phyloP scores from a whole-genome alignment of 192 early-diverging fungal species.

The Hyaloraphidium curvatum region DNA sequence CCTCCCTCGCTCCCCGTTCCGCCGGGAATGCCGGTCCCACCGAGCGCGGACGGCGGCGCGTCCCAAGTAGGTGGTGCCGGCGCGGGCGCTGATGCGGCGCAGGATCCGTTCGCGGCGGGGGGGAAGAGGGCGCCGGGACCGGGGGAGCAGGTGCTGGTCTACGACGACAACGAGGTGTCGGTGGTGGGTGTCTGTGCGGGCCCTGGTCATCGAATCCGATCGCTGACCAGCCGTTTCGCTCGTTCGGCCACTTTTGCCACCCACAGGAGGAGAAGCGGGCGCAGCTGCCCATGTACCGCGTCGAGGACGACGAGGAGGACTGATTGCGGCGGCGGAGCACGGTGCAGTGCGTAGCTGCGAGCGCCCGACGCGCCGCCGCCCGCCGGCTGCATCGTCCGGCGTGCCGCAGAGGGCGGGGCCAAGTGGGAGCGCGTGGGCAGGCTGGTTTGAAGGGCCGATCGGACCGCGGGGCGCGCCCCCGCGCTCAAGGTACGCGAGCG shows the following conservation, averaged over 20 bases:
- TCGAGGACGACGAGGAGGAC: constrained; percentile 10
- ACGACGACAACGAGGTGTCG: constrained; percentile 26
- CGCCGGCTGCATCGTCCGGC: too few relatives aligned
- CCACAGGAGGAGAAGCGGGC: constrained; percentile 27
- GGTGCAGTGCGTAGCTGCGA: too few relatives aligned
- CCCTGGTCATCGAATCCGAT: neutral
- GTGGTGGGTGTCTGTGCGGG: constrained; percentile 18
- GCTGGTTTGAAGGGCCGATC: too few relatives aligned
- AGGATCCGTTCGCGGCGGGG: neutral
- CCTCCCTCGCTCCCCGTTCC: constrained; percentile 4
- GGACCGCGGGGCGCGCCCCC: too few relatives aligned
- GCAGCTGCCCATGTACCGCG: constrained; percentile 20
- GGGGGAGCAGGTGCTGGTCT: constrained; percentile 21
- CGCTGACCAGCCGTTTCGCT: neutral
- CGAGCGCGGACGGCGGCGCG: neutral
- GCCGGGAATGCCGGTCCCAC: constrained; percentile 4
- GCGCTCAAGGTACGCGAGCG: too few relatives aligned
- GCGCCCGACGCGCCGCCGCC: too few relatives aligned
- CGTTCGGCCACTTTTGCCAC: neutral
- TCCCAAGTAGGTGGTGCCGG: neutral
- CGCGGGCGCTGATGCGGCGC: neutral
- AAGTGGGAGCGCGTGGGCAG: too few relatives aligned
- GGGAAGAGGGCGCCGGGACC: constrained; percentile 5
- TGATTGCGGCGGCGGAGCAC: too few relatives aligned
- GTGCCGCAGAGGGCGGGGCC: too few relatives aligned